A percentile compares a stretch with the other conserved stretches of the same genome.
These are phyloP conservation scores for Thermochaetoides thermophila DNA, from an alignment of 495 filamentous ascomycete genomes.

Conservation along the genomic window DNA sequence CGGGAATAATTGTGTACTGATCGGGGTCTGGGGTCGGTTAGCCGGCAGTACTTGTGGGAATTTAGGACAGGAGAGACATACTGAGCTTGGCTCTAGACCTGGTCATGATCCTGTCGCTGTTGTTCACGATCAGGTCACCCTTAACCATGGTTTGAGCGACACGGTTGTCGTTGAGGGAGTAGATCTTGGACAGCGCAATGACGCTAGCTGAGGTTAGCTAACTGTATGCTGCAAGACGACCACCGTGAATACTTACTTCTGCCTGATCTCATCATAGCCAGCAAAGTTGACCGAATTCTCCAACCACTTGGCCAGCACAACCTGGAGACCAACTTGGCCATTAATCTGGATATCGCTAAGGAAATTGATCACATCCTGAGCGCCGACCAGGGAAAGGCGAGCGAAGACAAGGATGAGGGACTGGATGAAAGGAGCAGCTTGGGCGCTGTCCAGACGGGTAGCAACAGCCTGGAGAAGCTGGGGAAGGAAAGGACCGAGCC, in stretches of 20 bases:
- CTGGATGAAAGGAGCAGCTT: slow-evolving; percentile 70
- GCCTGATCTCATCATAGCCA: slow-evolving; percentile 89
- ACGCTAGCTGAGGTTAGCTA: slow-evolving; percentile 43
- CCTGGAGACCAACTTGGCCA: slow-evolving; percentile 59
- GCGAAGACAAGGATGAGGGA: slow-evolving; percentile 92
- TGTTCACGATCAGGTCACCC: slow-evolving; percentile 75
- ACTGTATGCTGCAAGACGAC: too few relatives aligned
- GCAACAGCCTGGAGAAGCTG: slow-evolving; percentile 88
- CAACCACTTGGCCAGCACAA: slow-evolving; percentile 88
- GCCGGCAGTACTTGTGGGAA: not conserved
- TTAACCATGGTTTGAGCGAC: slow-evolving; percentile 67
- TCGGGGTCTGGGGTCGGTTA: slow-evolving; percentile 50
- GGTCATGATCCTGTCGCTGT: slow-evolving; percentile 79
- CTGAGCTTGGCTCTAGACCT: slow-evolving; percentile 68
- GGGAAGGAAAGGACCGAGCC: slow-evolving; percentile 74
- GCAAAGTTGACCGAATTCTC: slow-evolving; percentile 93
- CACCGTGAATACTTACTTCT: slow-evolving; percentile 71
- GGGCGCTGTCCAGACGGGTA: slow-evolving; percentile 63
- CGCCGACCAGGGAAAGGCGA: slow-evolving; percentile 65
- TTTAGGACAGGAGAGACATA: slow-evolving; percentile 18
- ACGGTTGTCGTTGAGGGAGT: slow-evolving; percentile 71
- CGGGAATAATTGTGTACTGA: slow-evolving; percentile 74
- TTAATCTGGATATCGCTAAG: slow-evolving; percentile 67
- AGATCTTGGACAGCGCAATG: slow-evolving; percentile 80
- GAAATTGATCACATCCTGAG: slow-evolving; percentile 85